These are phyloP conservation scores for Aegilops bicornis DNA, from an alignment of 176 grass and related monocot species.

Conservation along the genomic window DNA sequence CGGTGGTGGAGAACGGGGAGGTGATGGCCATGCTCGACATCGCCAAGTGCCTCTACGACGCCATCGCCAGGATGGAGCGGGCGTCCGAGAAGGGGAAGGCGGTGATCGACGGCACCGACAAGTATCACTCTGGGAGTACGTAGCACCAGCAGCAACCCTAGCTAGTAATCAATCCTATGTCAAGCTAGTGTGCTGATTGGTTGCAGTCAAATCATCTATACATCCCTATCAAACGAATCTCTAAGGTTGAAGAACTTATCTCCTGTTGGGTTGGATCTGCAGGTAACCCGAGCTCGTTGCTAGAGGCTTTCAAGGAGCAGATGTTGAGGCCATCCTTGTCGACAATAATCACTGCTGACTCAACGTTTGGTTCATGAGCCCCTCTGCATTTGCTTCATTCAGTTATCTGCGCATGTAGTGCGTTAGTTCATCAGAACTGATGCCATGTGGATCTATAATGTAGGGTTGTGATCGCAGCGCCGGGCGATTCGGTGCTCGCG, in stretches of 20 bases:
- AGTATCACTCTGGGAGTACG: constrained; percentile 44
- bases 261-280: neutral
- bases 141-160: neutral
- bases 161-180: neutral
- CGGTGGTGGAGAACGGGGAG: constrained; percentile 90
- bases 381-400: neutral
- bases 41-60: constrained; percentile 77
- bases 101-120: constrained; percentile 55
- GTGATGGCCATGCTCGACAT: constrained; percentile 89
- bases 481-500: constrained; percentile 55
- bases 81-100: constrained; percentile 66
- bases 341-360: constrained; percentile 37
- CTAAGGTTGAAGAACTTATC: neutral
- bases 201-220: neutral
- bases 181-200: neutral
- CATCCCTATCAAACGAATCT: too few species aligned
- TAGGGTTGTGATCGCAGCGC: constrained; percentile 61
- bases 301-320: constrained; percentile 64
- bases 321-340: constrained; percentile 70
- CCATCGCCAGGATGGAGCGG: constrained; percentile 66
- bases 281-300: constrained; percentile 20
- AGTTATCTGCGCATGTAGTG: neutral
- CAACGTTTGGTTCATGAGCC: constrained; percentile 41
- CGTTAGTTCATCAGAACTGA: neutral
- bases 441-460: neutral